Conservation (phyloP, 2,329 filamentous ascomycete species). For the Fusarium equiseti region DNA sequence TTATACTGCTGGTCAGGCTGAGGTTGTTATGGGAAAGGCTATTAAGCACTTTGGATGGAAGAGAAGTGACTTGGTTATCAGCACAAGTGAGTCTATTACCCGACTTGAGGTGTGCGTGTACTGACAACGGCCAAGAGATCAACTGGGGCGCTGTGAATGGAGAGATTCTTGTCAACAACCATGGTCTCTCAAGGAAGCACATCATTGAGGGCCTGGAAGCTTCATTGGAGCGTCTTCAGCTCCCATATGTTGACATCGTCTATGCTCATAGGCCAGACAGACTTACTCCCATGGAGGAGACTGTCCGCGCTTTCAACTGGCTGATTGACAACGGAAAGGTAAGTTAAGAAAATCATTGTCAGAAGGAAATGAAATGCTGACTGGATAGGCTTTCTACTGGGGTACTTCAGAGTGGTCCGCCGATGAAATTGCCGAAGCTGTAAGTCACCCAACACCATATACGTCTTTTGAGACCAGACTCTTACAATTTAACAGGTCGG, state of each 20-base stretch:
- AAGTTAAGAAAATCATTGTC: background rate
- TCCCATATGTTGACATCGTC: slow-evolving; percentile 75
- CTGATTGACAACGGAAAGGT: slow-evolving; percentile 73
- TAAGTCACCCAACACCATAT: slow-evolving; percentile 16
- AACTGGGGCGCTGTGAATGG: slow-evolving; percentile 74
- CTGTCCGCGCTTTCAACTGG: slow-evolving; percentile 77
- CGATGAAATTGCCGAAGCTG: slow-evolving; percentile 73
- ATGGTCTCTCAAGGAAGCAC: slow-evolving; percentile 75
- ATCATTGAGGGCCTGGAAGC: slow-evolving; percentile 67
- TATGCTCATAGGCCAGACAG: slow-evolving; percentile 78
- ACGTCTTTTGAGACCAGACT: rapidly evolving
- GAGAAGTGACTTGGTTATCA: slow-evolving; percentile 70
- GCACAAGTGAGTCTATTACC: slow-evolving; percentile 58
- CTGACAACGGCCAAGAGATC: slow-evolving; percentile 57
- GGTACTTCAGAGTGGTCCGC: slow-evolving; percentile 72
- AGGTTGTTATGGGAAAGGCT: slow-evolving; percentile 73
- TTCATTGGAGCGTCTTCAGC: slow-evolving; percentile 67
- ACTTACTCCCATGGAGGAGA: slow-evolving; percentile 77
- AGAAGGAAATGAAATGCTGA: background rate
- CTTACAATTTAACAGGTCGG: slow-evolving; percentile 60
- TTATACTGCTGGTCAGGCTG: slow-evolving; percentile 71
- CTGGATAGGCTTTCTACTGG: slow-evolving; percentile 71
- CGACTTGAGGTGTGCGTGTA: rapidly evolving
- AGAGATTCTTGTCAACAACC: slow-evolving; percentile 72
- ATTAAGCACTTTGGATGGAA: slow-evolving; percentile 72